Evolutionary conservation across 805 yeast genomes (phyloP).

Genomic region (Blastobotrys chiropterorum): DNA sequence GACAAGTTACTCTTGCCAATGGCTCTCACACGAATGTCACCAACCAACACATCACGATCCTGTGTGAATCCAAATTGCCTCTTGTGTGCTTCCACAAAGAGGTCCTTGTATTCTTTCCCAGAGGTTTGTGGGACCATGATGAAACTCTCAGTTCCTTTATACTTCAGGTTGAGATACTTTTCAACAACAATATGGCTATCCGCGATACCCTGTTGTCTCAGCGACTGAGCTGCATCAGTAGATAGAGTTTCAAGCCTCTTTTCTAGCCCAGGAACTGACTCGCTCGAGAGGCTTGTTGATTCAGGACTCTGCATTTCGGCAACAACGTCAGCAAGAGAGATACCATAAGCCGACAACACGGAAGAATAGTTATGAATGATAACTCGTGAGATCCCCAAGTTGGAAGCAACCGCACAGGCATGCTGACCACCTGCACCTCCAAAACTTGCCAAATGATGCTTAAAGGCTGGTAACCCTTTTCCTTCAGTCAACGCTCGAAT

Average conservation of each 20-base stretch:
- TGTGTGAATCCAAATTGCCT: constrained; percentile 70
- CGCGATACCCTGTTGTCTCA: constrained; percentile 48
- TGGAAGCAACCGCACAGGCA: constrained; percentile 68
- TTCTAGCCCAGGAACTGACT: constrained; percentile 33
- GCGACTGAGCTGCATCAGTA: constrained; percentile 36
- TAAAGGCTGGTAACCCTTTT: constrained; percentile 60
- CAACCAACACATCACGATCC: constrained; percentile 54
- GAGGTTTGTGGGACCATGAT: constrained; percentile 48
- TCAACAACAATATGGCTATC: constrained; percentile 44
- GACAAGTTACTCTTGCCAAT: constrained; percentile 55
- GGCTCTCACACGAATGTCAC: constrained; percentile 69
- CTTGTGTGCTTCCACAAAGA: constrained; percentile 51
- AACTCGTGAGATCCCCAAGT: constrained; percentile 61
- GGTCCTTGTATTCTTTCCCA: constrained; percentile 24
- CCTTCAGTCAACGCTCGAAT: constrained; percentile 80
- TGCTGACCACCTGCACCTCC: constrained; percentile 97
- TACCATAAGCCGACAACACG: constrained; percentile 81
- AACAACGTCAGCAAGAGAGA: constrained; percentile 79
- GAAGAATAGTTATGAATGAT: constrained; percentile 78
- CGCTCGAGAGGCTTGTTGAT: constrained; percentile 36
- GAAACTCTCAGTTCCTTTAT: constrained; percentile 85
- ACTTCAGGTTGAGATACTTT: constrained; percentile 68
- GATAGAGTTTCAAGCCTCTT: constrained; percentile 42
- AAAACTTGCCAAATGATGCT: constrained; percentile 72
- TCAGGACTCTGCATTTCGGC: constrained; percentile 72